Evolutionary conservation across 306 rosid species (phyloP).

Genomic region (Vigna nakashimae): DNA sequence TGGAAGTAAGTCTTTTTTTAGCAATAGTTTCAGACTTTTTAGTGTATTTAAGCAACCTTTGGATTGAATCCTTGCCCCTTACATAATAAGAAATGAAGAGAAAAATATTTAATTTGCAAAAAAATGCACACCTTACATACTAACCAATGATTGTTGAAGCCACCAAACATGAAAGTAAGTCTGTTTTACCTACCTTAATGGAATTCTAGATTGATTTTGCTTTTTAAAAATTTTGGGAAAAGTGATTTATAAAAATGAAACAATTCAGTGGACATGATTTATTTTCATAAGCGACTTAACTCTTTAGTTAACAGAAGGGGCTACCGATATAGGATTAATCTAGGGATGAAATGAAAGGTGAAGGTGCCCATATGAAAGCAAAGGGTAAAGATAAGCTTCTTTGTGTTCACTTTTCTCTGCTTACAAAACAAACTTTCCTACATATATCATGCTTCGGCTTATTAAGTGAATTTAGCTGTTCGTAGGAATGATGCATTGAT

Average conservation of each 20-base stretch:
- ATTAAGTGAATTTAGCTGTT: no score
- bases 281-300: neutral
- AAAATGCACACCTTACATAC: neutral
- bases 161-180: neutral
- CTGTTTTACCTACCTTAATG: neutral
- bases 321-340: neutral
- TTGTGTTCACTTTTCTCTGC: no score
- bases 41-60: neutral
- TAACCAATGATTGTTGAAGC: constrained; percentile 2
- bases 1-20: neutral
- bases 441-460: no score
- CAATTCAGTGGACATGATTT: neutral
- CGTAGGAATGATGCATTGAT: neutral
- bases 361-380: neutral
- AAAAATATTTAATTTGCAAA: neutral
- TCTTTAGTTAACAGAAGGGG: neutral
- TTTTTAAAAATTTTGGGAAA: no score
- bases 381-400: no score
- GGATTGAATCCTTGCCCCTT: no score
- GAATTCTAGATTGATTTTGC: neutral
- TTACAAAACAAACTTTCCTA: no score
- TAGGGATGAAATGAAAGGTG: neutral
- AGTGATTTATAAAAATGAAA: neutral
- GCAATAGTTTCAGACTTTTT: constrained; percentile 12
- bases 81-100: no score